A percentile compares a stretch with the other conserved stretches of the same genome.
Evolutionary conservation across 83 land plant genomes (phyloP).

Genomic region (Diphasiastrum complanatum): DNA sequence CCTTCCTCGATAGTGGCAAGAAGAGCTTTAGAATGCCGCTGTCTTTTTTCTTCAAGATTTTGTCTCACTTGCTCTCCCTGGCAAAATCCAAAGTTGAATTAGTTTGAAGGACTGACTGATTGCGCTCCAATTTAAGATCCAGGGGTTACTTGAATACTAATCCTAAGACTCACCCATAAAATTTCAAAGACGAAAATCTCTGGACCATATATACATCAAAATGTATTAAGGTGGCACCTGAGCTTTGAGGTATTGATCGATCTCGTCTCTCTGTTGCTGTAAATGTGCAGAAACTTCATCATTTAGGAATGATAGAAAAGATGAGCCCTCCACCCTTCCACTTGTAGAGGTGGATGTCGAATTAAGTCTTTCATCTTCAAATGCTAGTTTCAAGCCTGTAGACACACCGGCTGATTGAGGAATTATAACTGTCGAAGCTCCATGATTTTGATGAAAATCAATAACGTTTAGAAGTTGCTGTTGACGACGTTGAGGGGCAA

Average conservation of each 20-base stretch:
- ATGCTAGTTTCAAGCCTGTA: conserved; percentile 15
- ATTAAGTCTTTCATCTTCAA: conserved; percentile 18
- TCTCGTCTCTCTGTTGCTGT: conserved; percentile 22
- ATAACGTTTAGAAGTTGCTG: conserved; percentile 8
- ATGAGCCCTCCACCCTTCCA: conserved; percentile 8
- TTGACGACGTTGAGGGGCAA: conserved; percentile 10
- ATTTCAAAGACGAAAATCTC: too few relatives aligned
- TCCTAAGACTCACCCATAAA: too few relatives aligned
- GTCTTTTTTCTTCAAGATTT: too few relatives aligned
- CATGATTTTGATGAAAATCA: conserved; percentile 12
- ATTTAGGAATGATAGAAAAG: neutral
- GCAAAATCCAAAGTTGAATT: too few relatives aligned
- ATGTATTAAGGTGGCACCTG: too few relatives aligned
- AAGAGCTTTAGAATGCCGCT: too few relatives aligned
- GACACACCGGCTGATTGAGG: conserved; percentile 16
- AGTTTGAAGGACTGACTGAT: too few relatives aligned
- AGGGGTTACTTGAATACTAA: too few relatives aligned
- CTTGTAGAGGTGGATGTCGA: conserved; percentile 21
- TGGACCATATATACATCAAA: too few relatives aligned
- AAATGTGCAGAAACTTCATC: conserved; percentile 13
- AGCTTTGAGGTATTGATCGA: conserved; percentile 18
- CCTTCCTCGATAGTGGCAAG: too few relatives aligned
- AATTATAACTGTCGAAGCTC: conserved; percentile 11
- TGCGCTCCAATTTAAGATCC: too few relatives aligned
- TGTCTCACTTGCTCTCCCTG: too few relatives aligned